Percentiles rank a stretch among this genome's conserved stretches.
phyloP scores from a whole-genome alignment of 441 rosid genomes.

The Gossypium trilobum region DNA sequence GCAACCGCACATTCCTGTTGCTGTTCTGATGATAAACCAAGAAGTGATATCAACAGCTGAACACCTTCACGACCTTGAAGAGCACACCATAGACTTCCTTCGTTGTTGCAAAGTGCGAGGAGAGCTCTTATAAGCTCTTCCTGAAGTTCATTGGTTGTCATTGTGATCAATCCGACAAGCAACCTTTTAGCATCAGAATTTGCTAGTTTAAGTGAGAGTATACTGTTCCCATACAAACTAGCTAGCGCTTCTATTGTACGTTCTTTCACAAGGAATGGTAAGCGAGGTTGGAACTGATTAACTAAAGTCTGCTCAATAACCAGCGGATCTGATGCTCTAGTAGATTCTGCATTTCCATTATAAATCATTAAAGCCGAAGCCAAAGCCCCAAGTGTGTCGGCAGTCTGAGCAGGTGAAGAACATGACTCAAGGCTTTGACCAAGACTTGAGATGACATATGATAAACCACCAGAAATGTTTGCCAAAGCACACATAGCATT shows the following conservation, averaged over 20 bases:
- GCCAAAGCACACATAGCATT: slow-evolving; percentile 99
- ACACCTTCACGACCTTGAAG: slow-evolving; percentile 99
- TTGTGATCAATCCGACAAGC: slow-evolving; percentile 97
- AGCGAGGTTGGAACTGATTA: slow-evolving; percentile 78
- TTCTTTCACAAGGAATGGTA: slow-evolving; percentile 89
- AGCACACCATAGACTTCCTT: slow-evolving; percentile 89
- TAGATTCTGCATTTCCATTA: slow-evolving; percentile 76
- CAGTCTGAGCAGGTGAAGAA: slow-evolving; percentile 85
- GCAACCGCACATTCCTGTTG: slow-evolving; percentile 99
- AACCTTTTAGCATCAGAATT: slow-evolving; percentile 88
- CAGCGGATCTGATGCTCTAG: slow-evolving; percentile 72
- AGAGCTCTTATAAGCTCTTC: slow-evolving; percentile 92
- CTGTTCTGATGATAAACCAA: slow-evolving; percentile 97
- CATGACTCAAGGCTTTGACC: slow-evolving; percentile 99
- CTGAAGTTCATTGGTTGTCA: slow-evolving; percentile 93
- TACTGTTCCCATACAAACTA: slow-evolving; percentile 84
- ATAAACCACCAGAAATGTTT: slow-evolving; percentile 92
- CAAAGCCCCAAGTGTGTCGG: slow-evolving; percentile 96
- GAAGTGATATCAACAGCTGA: slow-evolving; percentile 93
- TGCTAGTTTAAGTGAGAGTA: slow-evolving; percentile 62
- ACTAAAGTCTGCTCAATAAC: slow-evolving; percentile 75
- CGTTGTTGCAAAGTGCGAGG: slow-evolving; percentile 68
- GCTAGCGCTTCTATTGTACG: slow-evolving; percentile 99
- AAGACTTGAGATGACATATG: slow-evolving; percentile 94
- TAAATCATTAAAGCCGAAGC: slow-evolving; percentile 99